These are phyloP conservation scores for Steccherinum ochraceum DNA, from an alignment of 768 basidiomycete genomes.

Conservation along the genomic window DNA sequence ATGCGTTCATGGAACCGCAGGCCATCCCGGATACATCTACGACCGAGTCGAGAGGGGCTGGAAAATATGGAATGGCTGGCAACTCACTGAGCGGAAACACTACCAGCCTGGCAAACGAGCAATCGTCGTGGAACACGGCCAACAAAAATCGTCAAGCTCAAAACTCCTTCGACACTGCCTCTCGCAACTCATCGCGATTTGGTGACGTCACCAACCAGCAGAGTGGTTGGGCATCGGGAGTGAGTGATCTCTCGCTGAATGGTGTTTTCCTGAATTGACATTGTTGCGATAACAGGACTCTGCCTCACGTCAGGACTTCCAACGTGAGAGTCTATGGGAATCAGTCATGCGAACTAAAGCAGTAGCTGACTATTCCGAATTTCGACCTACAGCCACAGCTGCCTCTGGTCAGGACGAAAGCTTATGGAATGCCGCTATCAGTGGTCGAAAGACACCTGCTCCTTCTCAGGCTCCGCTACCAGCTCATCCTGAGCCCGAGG, in stretches of 20 bases:
- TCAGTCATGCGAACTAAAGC: not conserved
- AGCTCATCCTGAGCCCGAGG: not conserved
- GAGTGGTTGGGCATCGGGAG: not conserved
- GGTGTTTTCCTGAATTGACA: no score
- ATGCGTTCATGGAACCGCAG: conserved; percentile 8
- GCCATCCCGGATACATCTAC: not conserved
- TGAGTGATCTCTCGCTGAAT: no score
- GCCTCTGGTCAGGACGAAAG: not conserved
- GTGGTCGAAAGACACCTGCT: not conserved
- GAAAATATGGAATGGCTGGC: not conserved
- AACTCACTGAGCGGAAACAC: not conserved
- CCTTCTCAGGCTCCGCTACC: not conserved
- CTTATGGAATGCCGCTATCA: not conserved
- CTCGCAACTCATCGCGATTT: not conserved
- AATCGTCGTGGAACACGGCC: not conserved
- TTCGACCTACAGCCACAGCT: not conserved
- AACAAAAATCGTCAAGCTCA: not conserved
- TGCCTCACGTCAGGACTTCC: not conserved
- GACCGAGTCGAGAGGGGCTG: not conserved
- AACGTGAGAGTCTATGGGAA: not conserved
- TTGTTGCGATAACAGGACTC: not conserved
- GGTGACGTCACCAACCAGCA: not conserved
- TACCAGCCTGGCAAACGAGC: not conserved
- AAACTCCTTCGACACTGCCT: no score
- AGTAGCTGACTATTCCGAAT: not conserved